Conservation (phyloP, 371 early-diverging fungal genomes). For the Coemansia sp. region DNA sequence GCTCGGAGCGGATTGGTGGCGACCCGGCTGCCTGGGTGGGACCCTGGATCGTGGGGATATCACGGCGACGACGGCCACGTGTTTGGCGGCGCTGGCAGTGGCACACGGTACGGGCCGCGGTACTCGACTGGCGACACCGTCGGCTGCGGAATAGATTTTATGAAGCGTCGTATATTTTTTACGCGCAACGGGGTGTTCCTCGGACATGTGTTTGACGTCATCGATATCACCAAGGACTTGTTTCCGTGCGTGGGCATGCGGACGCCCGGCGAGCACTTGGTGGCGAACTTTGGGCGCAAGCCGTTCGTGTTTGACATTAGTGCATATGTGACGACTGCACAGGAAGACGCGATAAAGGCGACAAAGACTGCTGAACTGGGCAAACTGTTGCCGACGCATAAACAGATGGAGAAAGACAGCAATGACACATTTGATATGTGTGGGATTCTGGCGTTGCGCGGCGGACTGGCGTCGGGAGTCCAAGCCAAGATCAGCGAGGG, state of each 20-base stretch:
- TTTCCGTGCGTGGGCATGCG: slow-evolving; percentile 89
- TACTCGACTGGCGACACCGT: slow-evolving; percentile 88
- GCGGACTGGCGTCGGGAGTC: background rate
- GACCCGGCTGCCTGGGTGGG: slow-evolving; percentile 84
- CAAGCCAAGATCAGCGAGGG: slow-evolving; percentile 1
- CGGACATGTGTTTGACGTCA: slow-evolving; percentile 56
- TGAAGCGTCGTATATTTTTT: slow-evolving; percentile 72
- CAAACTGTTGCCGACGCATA: slow-evolving; percentile 7
- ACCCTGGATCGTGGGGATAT: slow-evolving; percentile 78
- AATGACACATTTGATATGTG: background rate
- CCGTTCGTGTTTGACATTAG: slow-evolving; percentile 86
- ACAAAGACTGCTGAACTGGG: slow-evolving; percentile 10
- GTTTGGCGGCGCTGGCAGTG: slow-evolving; percentile 78
- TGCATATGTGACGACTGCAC: slow-evolving; percentile 62
- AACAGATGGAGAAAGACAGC: background rate
- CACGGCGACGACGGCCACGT: slow-evolving; percentile 91
- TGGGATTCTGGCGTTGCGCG: slow-evolving; percentile 12
- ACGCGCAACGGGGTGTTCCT: slow-evolving; percentile 89
- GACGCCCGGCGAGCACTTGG: slow-evolving; percentile 81
- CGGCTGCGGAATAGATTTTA: slow-evolving; percentile 90
- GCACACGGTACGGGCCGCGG: slow-evolving; percentile 83
- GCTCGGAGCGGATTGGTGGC: slow-evolving; percentile 57
- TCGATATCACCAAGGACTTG: slow-evolving; percentile 45
- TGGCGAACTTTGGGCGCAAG: slow-evolving; percentile 87
- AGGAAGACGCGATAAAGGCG: slow-evolving; percentile 17